Evolutionary conservation across 1,139 yeast genomes (phyloP), one percentile per base, ranked within the genome.

Genomic region (Magnusiomyces fungicola): DNA sequence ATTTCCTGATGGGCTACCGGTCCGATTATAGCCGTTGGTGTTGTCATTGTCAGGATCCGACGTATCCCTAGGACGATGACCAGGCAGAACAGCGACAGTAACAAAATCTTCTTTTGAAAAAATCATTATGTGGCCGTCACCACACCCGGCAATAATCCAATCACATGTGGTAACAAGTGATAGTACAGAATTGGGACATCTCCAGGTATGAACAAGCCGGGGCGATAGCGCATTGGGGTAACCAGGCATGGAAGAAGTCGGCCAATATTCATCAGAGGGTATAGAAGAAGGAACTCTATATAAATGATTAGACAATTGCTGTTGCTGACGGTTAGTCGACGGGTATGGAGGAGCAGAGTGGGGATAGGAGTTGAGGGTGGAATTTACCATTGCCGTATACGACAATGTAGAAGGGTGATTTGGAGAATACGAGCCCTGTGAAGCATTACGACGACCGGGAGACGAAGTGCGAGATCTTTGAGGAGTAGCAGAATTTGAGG

Each of bases 91-190:
- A 32, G 71, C 71, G 38, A 68, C 69, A 47, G 71, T 72, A 53
- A 80, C 79, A 62, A 77, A 90, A 1, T 83, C 79, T n/a, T 67
- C 67, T 53, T 27, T 69, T 59, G 87, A 90, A 60, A 76, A 82
- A 1, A 87, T 81, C 23, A 87, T 67, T 46, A 92, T 83, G 58
- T 78, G 78, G n/a, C 95, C 86, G 59, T 84, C 86, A 59, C 90
- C 96, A 0, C 97, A 87, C n/a, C 98, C 98, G 52, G 96, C 94
- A 63, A 85, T 85, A 18, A 92, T 61, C 40, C 81, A 68, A 40
- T 76, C 72, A 51, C 75, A 75, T 29, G 83, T 80, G 7, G 85
- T 76, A 5, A 84, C 80, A 25, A 87, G 79, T 46, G 95, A 83
- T n/a, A 92, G 74, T 24, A 90, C 83, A 1, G 95, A 82, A 57